A percentile compares a stretch with the other conserved stretches of the same genome.
phyloP scores from a whole-genome alignment of 2,329 filamentous ascomycete species.

The Cladorrhinum sp. region DNA sequence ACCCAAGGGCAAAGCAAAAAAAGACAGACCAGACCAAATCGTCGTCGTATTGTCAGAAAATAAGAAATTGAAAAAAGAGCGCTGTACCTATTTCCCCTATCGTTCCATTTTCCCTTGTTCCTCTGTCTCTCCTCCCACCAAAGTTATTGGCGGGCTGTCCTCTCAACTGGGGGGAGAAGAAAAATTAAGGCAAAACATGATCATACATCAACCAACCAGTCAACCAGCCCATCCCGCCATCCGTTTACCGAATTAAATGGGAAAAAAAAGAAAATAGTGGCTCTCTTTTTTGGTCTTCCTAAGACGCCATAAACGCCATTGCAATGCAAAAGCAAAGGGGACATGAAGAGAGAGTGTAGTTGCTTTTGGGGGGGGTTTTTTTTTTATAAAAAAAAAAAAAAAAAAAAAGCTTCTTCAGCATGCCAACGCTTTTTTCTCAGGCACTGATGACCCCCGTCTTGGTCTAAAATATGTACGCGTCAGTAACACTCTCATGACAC shows the following conservation, averaged over 20 bases:
- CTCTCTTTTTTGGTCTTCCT: constrained; percentile 5
- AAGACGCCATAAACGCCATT: constrained; percentile 9
- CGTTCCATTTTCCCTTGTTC: no score
- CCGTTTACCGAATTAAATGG: not conserved
- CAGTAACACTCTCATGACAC: not conserved
- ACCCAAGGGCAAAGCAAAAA: no score
- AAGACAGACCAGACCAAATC: no score
- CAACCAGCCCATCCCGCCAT: not conserved
- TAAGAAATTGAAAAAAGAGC: no score
- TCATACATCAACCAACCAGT: not conserved
- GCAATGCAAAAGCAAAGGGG: constrained; percentile 3
- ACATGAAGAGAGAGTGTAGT: not conserved
- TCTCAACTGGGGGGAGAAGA: no score
- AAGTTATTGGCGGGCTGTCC: no score
- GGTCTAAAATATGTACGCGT: constrained; percentile 9
- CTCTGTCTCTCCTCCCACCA: no score
- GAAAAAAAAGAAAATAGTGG: not conserved
- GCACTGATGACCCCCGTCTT: constrained; percentile 16
- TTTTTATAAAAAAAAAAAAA: no score
- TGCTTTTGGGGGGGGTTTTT: no score
- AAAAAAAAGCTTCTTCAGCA: not conserved
- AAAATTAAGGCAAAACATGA: not conserved
- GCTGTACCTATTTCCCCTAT: no score
- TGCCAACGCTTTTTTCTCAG: constrained; percentile 1
- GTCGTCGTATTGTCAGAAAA: no score